Evolutionary conservation across 225 moss, liverwort and hornwort species (phyloP), one percentile per base, ranked within the genome.

Genomic region (Pseudisothecium myosuroides): DNA sequence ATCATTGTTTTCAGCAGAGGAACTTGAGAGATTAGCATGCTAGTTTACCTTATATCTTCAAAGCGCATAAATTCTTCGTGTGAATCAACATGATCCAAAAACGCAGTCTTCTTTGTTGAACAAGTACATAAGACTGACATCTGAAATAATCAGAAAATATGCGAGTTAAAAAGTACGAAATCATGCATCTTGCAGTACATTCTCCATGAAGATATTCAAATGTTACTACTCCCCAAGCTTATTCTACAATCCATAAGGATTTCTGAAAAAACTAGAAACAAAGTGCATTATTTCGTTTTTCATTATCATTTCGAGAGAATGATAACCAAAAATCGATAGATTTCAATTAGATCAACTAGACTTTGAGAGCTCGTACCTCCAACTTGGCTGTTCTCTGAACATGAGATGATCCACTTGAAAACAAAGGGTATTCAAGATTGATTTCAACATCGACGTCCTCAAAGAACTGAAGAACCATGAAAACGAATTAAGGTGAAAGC

Each of bases 401-500:
- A 91, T 92, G 94, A 59, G 93, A 91, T 66, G 94, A 66, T 81
- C 87, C 91, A 90, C 92, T 93, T 45, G 96, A 92, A 89, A 93
- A 95, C 83, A 97, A 91, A 58, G 96, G 96, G 88, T 96, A 97
- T 90, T 97, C 97, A 87, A 97, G 94, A 80, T 93, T 92, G 74
- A 96, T 93, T 90, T 96, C 96, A 73, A 92, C 93, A 91, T 95
- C 93, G 80, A 90, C 92, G 66, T 97, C 97, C 78, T 92, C 95
- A 65, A 95, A 94, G 78, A 97, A 95, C 97, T 97, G 91, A 85
- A 85, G 62, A 59, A 61, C 54, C 84, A 85, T 28, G 67, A 75
- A 66, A 71, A 76, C 19, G 82, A 12, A 67, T 77, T 80, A 47
- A 88, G 41, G 88, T 78, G 63, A 85, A 36, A 82, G 77, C 56